Conservation (phyloP, 179 eudicot genomes). For the Silene noctiflora region DNA sequence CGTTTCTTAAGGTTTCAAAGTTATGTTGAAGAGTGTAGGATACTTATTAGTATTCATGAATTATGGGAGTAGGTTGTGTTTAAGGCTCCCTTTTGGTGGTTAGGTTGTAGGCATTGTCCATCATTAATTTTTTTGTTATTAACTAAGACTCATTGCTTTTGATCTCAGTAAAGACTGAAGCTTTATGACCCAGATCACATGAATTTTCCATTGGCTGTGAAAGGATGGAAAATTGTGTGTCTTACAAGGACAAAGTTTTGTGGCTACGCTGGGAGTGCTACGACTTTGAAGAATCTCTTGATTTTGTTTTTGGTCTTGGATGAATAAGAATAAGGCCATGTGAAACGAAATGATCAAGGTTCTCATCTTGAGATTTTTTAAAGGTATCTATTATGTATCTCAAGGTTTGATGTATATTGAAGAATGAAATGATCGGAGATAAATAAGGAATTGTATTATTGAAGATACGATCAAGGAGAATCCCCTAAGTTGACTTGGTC, state of each 20-base stretch:
- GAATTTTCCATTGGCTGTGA: background rate
- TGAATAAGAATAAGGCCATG: background rate
- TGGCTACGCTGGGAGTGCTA: background rate
- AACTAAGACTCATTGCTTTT: background rate
- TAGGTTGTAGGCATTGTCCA: slow-evolving; percentile 6
- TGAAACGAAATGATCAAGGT: slow-evolving; percentile 8
- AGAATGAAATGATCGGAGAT: background rate
- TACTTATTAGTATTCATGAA: background rate
- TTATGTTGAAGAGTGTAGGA: background rate
- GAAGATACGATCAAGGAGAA: background rate
- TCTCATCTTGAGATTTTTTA: background rate
- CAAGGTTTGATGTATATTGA: background rate
- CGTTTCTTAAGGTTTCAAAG: background rate
- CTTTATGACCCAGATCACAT: background rate
- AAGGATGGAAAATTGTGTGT: background rate
- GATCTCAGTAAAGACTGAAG: background rate
- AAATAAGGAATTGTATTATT: background rate
- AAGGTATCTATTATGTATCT: background rate
- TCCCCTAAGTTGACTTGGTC: background rate
- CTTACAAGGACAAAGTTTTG: background rate
- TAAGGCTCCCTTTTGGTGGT: background rate
- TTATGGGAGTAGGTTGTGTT: slow-evolving; percentile 1
- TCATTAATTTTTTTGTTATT: background rate
- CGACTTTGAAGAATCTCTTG: background rate
- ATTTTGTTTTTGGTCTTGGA: background rate